Evolutionary conservation across 352 stramenopile genomes (phyloP).

Genomic region (Pythium dissimile): DNA sequence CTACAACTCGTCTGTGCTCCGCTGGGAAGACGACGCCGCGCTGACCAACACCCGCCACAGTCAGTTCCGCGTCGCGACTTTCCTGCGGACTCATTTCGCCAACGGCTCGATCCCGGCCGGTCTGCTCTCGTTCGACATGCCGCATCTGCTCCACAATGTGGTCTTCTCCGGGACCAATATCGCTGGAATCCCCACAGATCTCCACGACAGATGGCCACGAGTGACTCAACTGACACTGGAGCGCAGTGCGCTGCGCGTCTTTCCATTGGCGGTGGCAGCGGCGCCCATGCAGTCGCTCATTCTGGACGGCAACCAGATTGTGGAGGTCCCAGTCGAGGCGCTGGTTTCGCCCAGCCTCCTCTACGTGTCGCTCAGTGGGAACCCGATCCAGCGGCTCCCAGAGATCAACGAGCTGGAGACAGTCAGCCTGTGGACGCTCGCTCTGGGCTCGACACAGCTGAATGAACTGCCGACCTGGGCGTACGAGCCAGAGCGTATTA

Average conservation of each 20-base stretch:
- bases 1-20: slow-evolving; percentile 1
- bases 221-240: not conserved
- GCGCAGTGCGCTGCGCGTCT: not conserved
- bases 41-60: not conserved
- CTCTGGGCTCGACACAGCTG: not conserved
- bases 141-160: not conserved
- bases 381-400: not conserved
- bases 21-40: not conserved
- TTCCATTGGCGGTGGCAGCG: not conserved
- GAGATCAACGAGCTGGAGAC: not conserved
- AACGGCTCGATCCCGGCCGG: not conserved
- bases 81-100: not conserved
- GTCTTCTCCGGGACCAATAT: slow-evolving; percentile 16
- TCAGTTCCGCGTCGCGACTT: not conserved
- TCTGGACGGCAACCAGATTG: not conserved
- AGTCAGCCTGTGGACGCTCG: not conserved
- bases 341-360: not conserved
- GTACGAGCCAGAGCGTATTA: not conserved
- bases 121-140: not conserved
- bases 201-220: slow-evolving; percentile 5
- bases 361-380: not conserved
- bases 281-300: not conserved
- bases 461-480: not conserved
- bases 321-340: not conserved
- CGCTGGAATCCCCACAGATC: not conserved